These are phyloP conservation scores for Fraxinus sp. DNA, from an alignment of 305 asterid genomes.

Conservation along the genomic window DNA sequence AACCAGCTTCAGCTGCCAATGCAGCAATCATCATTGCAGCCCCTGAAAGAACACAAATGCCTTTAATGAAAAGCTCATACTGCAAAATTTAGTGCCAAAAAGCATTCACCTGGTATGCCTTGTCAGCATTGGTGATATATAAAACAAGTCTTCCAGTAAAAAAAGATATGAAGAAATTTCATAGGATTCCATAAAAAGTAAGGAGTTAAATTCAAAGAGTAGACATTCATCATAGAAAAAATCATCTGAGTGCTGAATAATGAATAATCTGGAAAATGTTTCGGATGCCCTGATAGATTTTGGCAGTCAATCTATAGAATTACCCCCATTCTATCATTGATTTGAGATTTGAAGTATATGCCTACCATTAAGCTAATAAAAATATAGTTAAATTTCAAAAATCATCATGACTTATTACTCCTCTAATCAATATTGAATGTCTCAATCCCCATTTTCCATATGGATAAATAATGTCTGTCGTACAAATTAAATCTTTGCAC, in stretches of 20 bases:
- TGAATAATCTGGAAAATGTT: neutral
- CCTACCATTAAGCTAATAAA: neutral
- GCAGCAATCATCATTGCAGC: conserved; percentile 45
- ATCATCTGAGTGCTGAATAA: neutral
- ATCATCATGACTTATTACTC: neutral
- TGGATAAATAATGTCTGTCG: neutral
- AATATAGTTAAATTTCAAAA: neutral
- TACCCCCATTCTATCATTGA: neutral
- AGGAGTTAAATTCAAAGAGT: neutral
- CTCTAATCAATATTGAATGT: neutral
- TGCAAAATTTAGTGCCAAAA: neutral
- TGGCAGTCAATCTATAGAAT: neutral
- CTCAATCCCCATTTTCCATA: neutral
- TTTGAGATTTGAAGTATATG: neutral
- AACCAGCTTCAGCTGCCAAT: conserved; percentile 50
- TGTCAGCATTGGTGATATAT: neutral
- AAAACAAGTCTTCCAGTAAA: neutral
- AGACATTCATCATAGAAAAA: neutral
- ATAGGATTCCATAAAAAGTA: neutral
- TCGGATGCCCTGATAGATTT: neutral
- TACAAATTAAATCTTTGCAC: neutral
- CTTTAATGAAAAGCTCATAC: neutral
- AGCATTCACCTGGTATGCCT: neutral
- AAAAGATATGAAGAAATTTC: neutral
- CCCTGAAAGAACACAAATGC: conserved; percentile 32